Percentiles rank a stretch among this genome's conserved stretches.
These are phyloP conservation scores for Sporothrix inflata DNA, from an alignment of 2,329 filamentous ascomycete species.

Conservation along the genomic window DNA sequence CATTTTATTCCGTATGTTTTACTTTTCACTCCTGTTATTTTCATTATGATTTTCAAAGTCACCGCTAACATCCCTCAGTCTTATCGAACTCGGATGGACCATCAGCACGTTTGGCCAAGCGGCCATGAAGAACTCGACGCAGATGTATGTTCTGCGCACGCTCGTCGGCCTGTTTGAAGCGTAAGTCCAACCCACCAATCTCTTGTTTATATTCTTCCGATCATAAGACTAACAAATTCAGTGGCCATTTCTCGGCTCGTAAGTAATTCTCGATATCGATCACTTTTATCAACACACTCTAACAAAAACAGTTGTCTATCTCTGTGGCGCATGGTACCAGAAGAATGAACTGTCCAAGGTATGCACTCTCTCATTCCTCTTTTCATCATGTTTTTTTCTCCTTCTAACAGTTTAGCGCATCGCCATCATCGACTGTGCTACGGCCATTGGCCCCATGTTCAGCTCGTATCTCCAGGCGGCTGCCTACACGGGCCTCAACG, in stretches of 20 bases:
- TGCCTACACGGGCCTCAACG: conserved; percentile 54
- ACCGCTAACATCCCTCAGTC: neutral
- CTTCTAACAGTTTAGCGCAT: conserved; percentile 21
- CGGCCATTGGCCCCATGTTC: conserved; percentile 37
- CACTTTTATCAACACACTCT: neutral
- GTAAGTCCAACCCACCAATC: conserved; percentile 9
- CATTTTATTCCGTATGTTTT: conserved; percentile 30
- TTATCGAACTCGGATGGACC: conserved; percentile 31
- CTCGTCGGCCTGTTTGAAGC: conserved; percentile 29
- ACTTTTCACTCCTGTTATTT: neutral
- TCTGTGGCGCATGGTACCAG: conserved; percentile 32
- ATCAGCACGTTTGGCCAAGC: conserved; percentile 31
- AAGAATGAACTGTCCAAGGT: conserved; percentile 29
- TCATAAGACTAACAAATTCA: conserved; percentile 17
- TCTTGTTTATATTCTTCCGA: neutral
- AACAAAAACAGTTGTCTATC: conserved; percentile 26
- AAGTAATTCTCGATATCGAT: neutral
- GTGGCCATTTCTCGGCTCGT: conserved; percentile 32
- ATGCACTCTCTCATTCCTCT: neutral
- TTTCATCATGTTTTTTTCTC: neutral
- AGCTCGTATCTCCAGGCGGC: conserved; percentile 43
- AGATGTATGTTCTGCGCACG: conserved; percentile 31
- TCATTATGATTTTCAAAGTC: neutral
- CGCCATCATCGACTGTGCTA: conserved; percentile 29
- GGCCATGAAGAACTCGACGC: conserved; percentile 28